phyloP scores from a whole-genome alignment of 495 filamentous ascomycete species.

The Poronia punctata region DNA sequence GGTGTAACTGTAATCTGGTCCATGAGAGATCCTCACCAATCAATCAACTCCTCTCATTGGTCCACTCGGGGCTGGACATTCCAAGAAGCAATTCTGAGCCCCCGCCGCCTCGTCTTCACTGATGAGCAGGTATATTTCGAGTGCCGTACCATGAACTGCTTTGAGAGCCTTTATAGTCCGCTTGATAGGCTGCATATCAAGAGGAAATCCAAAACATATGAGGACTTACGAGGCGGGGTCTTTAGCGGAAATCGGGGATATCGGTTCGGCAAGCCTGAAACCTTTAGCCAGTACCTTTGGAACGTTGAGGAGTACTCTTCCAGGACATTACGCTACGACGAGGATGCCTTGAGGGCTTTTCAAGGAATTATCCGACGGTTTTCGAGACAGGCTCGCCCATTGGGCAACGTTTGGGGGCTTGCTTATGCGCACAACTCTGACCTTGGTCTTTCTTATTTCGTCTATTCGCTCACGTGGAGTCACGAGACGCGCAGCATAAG shows the following conservation, averaged over 20 bases:
- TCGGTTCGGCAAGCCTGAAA: neutral
- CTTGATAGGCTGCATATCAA: neutral
- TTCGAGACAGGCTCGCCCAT: too few relatives aligned
- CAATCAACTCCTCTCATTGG: slow-evolving; percentile 22
- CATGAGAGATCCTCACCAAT: too few relatives aligned
- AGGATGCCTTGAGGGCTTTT: slow-evolving; percentile 19
- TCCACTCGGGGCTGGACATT: slow-evolving; percentile 35
- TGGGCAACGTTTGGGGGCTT: too few relatives aligned
- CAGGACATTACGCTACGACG: slow-evolving; percentile 14
- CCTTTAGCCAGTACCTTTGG: neutral
- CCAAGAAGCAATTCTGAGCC: slow-evolving; percentile 31
- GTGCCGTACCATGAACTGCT: slow-evolving; percentile 22
- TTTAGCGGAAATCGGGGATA: neutral
- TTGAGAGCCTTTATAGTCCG: slow-evolving; percentile 5
- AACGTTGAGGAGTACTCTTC: slow-evolving; percentile 12
- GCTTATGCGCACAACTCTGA: neutral
- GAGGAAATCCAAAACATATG: too few relatives aligned
- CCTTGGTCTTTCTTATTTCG: neutral
- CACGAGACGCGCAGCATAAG: too few relatives aligned
- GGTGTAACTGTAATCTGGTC: too few relatives aligned
- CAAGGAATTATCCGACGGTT: slow-evolving; percentile 8
- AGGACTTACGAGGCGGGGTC: too few relatives aligned
- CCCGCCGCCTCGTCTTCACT: slow-evolving; percentile 27
- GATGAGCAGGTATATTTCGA: slow-evolving; percentile 32
- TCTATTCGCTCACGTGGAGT: neutral